These are phyloP conservation scores for Corymbia calophylla DNA, from an alignment of 441 rosid genomes.

Conservation along the genomic window DNA sequence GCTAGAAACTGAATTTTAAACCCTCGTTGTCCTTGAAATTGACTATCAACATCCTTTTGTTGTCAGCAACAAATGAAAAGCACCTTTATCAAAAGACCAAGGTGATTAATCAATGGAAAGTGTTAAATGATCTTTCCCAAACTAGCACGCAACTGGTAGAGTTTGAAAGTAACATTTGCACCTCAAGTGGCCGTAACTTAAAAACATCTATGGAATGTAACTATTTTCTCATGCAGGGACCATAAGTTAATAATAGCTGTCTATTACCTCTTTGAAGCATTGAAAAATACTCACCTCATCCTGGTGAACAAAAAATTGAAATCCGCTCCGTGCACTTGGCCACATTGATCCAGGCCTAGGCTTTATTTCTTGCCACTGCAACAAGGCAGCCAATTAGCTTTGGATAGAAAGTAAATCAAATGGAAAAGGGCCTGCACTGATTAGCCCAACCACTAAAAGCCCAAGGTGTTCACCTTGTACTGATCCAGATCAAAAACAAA, in stretches of 20 bases:
- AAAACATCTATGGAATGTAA: background rate
- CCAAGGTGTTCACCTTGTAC: constrained; percentile 56
- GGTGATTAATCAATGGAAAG: background rate
- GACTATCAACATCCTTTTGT: background rate
- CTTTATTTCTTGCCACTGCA: constrained; percentile 98
- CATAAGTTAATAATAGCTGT: background rate
- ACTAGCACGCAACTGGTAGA: background rate
- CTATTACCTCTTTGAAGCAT: background rate
- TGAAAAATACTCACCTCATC: constrained; percentile 50
- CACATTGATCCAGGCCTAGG: constrained; percentile 90
- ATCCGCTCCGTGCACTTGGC: constrained; percentile 95
- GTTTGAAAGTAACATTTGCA: background rate
- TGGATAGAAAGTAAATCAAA: constrained; percentile 1
- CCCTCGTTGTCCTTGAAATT: background rate
- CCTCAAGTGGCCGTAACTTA: background rate
- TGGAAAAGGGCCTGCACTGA: background rate
- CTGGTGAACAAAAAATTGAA: constrained; percentile 84
- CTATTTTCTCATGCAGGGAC: background rate
- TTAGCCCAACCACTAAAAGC: constrained; percentile 1
- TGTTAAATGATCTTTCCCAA: background rate
- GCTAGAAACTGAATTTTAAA: background rate
- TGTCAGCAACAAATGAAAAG: background rate
- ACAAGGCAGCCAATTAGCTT: constrained; percentile 7
- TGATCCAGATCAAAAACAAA: constrained; percentile 82
- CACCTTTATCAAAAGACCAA: background rate